Conservation (phyloP, 1,139 yeast species). For the Yamadazyma membranifaciens region DNA sequence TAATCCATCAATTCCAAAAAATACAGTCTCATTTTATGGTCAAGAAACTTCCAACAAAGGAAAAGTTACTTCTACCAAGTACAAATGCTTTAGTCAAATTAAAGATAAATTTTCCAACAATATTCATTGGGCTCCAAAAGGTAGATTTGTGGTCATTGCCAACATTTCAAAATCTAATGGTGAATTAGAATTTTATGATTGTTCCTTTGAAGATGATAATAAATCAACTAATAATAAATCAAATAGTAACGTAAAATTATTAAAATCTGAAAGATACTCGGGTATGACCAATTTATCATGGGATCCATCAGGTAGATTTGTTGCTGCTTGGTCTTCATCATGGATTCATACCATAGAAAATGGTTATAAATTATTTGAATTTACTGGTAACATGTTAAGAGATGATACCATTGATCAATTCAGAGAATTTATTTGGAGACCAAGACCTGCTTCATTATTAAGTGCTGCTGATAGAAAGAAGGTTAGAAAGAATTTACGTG, state of each 20-base stretch:
- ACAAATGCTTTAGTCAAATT: slow-evolving; percentile 44
- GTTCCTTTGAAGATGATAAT: slow-evolving; percentile 72
- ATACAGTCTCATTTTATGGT: slow-evolving; percentile 77
- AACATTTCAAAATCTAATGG: slow-evolving; percentile 63
- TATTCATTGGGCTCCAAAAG: slow-evolving; percentile 88
- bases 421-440: slow-evolving; percentile 95
- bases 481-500: slow-evolving; percentile 85
- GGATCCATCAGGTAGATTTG: slow-evolving; percentile 95
- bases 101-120: slow-evolving; percentile 70
- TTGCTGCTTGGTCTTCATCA: slow-evolving; percentile 83
- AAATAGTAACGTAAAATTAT: slow-evolving; percentile 56
- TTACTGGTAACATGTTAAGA: slow-evolving; percentile 73
- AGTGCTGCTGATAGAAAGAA: slow-evolving; percentile 80
- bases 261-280: slow-evolving; percentile 62
- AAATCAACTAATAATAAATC: slow-evolving; percentile 33
- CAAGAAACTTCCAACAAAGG: slow-evolving; percentile 93
- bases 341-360: slow-evolving; percentile 87
- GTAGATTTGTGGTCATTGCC: slow-evolving; percentile 82
- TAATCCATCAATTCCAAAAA: slow-evolving; percentile 71
- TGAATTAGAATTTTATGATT: slow-evolving; percentile 83
- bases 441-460: slow-evolving; percentile 83
- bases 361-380: slow-evolving; percentile 85
- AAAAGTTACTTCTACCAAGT: slow-evolving; percentile 42
- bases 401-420: slow-evolving; percentile 81
- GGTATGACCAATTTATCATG: slow-evolving; percentile 87